phyloP scores from a whole-genome alignment of 352 stramenopile species.

The Phytopythium delawarense region DNA sequence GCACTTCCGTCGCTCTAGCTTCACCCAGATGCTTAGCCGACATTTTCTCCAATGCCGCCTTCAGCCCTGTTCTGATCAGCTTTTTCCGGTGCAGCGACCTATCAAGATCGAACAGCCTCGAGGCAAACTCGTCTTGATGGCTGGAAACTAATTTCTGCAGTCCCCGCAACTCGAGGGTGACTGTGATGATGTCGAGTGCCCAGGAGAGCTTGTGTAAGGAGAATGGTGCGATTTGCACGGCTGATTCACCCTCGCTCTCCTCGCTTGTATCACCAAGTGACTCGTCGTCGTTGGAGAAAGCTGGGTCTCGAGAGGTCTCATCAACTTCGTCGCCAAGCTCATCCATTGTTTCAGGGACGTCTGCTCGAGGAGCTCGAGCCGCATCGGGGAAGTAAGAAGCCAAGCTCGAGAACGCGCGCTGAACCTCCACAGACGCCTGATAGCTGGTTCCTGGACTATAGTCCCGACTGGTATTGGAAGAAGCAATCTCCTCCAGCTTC shows the following conservation, averaged over 20 bases:
- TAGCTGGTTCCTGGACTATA: background rate
- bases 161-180: conserved; percentile 48
- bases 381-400: conserved; percentile 1
- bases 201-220: conserved; percentile 36
- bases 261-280: conserved; percentile 38
- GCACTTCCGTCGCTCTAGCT: conserved; percentile 7
- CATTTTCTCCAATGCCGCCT: conserved; percentile 19
- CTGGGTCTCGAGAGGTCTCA: background rate
- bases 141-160: conserved; percentile 19
- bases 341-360: background rate
- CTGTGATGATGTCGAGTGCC: conserved; percentile 50
- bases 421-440: background rate
- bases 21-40: conserved; percentile 2
- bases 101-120: conserved; percentile 28
- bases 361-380: background rate
- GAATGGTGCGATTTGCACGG: conserved; percentile 18
- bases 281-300: conserved; percentile 28
- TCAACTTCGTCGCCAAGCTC: background rate
- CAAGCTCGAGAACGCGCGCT: conserved; percentile 1
- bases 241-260: conserved; percentile 14
- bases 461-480: background rate
- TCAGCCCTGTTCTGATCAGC: conserved; percentile 15
- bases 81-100: conserved; percentile 26
- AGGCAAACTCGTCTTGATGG: conserved; percentile 16
- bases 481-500: conserved; percentile 45